These are phyloP conservation scores for Starmerella gropengiesseri DNA, from an alignment of 805 yeast genomes.

Conservation along the genomic window DNA sequence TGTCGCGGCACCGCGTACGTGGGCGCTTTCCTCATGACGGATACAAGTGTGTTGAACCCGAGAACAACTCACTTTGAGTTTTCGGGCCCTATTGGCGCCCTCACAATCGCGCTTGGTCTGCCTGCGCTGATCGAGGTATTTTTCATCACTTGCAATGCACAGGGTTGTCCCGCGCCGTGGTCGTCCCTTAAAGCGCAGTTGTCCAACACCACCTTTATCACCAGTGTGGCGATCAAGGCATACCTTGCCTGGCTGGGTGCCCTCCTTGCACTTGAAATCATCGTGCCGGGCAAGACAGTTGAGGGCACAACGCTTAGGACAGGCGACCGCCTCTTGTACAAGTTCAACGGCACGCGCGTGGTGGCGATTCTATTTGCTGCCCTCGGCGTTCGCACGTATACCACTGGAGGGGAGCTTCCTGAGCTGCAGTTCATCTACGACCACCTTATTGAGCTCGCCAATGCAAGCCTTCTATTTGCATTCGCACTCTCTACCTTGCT, in stretches of 20 bases:
- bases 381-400: slow-evolving; percentile 43
- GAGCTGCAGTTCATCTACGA: slow-evolving; percentile 69
- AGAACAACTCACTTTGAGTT: slow-evolving; percentile 62
- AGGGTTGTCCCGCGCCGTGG: slow-evolving; percentile 28
- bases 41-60: slow-evolving; percentile 42
- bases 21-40: neutral
- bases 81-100: slow-evolving; percentile 66
- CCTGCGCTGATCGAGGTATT: slow-evolving; percentile 54
- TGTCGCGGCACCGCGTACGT: neutral
- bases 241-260: slow-evolving; percentile 65
- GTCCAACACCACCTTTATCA: slow-evolving; percentile 19
- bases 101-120: slow-evolving; percentile 51
- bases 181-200: slow-evolving; percentile 15
- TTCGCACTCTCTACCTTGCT: slow-evolving; percentile 51
- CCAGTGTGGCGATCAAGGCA: slow-evolving; percentile 43
- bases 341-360: slow-evolving; percentile 68
- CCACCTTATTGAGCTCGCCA: slow-evolving; percentile 53
- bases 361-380: slow-evolving; percentile 32
- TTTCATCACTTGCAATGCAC: slow-evolving; percentile 50
- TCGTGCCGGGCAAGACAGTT: slow-evolving; percentile 53
- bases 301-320: slow-evolving; percentile 67
- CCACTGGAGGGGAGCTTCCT: slow-evolving; percentile 50
- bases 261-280: slow-evolving; percentile 50
- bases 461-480: slow-evolving; percentile 55
- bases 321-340: slow-evolving; percentile 57